phyloP scores from a whole-genome alignment of 2,329 filamentous ascomycete genomes.

The Blastomyces silverae region DNA sequence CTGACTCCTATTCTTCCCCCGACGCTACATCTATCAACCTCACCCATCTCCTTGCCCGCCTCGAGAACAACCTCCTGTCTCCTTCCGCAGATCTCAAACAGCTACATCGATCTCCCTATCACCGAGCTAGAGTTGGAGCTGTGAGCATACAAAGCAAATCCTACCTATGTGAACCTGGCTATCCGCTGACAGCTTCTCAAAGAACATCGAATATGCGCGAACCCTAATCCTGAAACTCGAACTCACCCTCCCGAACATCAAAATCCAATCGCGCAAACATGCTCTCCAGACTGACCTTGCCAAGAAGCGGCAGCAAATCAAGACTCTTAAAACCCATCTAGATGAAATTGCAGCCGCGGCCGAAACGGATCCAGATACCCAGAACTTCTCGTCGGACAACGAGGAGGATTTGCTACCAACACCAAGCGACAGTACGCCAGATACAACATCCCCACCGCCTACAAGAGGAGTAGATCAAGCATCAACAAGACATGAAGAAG shows the following conservation, averaged over 20 bases:
- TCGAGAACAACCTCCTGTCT: slow-evolving; percentile 41
- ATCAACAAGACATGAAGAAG: slow-evolving; percentile 12
- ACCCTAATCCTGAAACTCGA: slow-evolving; percentile 39
- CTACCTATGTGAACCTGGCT: background rate
- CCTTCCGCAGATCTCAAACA: slow-evolving; percentile 33
- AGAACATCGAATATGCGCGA: slow-evolving; percentile 44
- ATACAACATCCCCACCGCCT: slow-evolving; percentile 12
- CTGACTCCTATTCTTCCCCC: slow-evolving; percentile 20
- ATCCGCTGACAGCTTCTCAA: slow-evolving; percentile 13
- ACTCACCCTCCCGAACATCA: slow-evolving; percentile 36
- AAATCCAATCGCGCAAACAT: slow-evolving; percentile 35
- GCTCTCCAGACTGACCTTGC: slow-evolving; percentile 37
- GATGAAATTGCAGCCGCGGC: slow-evolving; percentile 30
- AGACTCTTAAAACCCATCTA: slow-evolving; percentile 30
- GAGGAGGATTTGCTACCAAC: slow-evolving; percentile 27
- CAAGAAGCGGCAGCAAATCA: slow-evolving; percentile 34
- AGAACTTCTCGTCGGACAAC: slow-evolving; percentile 22
- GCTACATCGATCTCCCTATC: slow-evolving; percentile 37
- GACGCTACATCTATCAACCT: slow-evolving; percentile 36
- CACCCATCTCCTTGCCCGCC: slow-evolving; percentile 38
- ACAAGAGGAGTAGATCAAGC: slow-evolving; percentile 7
- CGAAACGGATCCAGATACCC: slow-evolving; percentile 18
- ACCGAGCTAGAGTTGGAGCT: slow-evolving; percentile 39
- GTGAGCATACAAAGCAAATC: slow-evolving; percentile 25
- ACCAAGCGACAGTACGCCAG: slow-evolving; percentile 23